Percentiles rank a stretch among this genome's conserved stretches.
phyloP scores from a whole-genome alignment of 441 rosid genomes.

The Eutrema salsugineum region DNA sequence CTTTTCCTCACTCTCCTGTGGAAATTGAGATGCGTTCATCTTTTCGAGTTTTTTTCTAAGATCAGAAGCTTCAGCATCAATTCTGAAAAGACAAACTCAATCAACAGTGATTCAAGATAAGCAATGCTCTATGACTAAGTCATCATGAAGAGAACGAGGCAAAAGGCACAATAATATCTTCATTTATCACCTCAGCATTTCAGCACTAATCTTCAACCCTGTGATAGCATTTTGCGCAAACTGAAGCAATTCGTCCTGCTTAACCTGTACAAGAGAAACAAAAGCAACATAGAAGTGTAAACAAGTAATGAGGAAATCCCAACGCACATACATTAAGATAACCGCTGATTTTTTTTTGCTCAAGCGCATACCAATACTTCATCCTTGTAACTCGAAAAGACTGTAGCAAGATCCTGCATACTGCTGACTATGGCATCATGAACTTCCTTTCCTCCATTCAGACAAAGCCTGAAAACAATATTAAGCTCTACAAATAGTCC shows the following conservation, averaged over 20 bases:
- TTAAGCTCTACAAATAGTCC: slow-evolving; percentile 9
- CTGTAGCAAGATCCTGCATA: slow-evolving; percentile 88
- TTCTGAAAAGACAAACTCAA: slow-evolving; percentile 51
- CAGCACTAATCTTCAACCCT: slow-evolving; percentile 87
- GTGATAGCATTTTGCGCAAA: slow-evolving; percentile 89
- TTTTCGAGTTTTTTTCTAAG: slow-evolving; percentile 72
- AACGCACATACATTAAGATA: not conserved
- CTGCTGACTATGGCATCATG: slow-evolving; percentile 95
- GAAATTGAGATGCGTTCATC: slow-evolving; percentile 35
- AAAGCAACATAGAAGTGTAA: not conserved
- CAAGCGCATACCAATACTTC: slow-evolving; percentile 85
- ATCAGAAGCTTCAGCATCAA: slow-evolving; percentile 73
- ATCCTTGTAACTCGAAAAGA: slow-evolving; percentile 77
- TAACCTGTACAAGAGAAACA: slow-evolving; percentile 56
- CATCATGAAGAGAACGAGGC: not conserved
- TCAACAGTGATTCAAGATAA: slow-evolving; percentile 26
- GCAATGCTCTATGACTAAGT: not conserved
- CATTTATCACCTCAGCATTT: slow-evolving; percentile 63
- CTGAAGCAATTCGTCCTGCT: slow-evolving; percentile 96
- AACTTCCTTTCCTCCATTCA: slow-evolving; percentile 95
- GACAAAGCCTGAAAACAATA: slow-evolving; percentile 62
- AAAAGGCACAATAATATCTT: slow-evolving; percentile 5
- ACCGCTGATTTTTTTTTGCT: slow-evolving; percentile 4
- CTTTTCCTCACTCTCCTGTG: slow-evolving; percentile 46
- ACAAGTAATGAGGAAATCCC: slow-evolving; percentile 8